A percentile compares a stretch with the other conserved stretches of the same genome.
Evolutionary conservation across 306 rosid species (phyloP).

Genomic region (Geum urbanum): DNA sequence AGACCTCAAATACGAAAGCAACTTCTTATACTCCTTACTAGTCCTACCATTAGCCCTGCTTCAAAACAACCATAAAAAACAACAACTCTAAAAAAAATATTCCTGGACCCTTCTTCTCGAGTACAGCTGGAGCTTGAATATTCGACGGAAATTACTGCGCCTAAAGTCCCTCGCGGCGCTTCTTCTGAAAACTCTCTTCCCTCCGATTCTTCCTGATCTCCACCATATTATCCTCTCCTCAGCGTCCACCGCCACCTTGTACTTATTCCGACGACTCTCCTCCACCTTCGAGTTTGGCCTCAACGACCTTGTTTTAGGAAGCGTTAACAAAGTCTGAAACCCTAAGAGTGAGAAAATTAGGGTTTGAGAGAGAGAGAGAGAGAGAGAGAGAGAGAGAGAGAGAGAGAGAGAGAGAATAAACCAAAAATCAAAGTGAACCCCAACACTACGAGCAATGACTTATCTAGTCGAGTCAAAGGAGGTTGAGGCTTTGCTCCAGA

Average conservation of each 20-base stretch:
- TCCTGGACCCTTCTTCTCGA: constrained; percentile 39
- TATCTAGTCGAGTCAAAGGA: too few relatives aligned
- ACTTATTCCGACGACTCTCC: constrained; percentile 91
- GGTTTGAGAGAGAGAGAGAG: constrained; percentile 22
- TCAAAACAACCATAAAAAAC: too few relatives aligned
- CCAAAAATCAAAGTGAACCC: too few relatives aligned
- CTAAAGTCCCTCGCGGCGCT: constrained; percentile 87
- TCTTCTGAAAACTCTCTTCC: constrained; percentile 89
- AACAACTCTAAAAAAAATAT: too few relatives aligned
- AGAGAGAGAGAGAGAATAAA: too few relatives aligned
- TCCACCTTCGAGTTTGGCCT: constrained; percentile 87
- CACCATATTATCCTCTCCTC: constrained; percentile 95
- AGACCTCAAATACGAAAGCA: too few relatives aligned
- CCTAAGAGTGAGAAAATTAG: constrained; percentile 18
- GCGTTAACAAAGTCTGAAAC: constrained; percentile 1
- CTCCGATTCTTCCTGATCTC: constrained; percentile 97
- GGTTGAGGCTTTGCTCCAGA: too few relatives aligned
- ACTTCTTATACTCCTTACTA: too few relatives aligned
- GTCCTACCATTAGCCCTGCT: too few relatives aligned
- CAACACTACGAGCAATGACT: too few relatives aligned
- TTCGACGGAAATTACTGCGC: constrained; percentile 46
- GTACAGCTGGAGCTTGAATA: constrained; percentile 22
- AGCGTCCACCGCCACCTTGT: constrained; percentile 98
- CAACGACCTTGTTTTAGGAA: constrained; percentile 59
- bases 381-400: neutral